Conservation (phyloP, 1,284 basidiomycete species). For the Apiotrichum sp. region DNA sequence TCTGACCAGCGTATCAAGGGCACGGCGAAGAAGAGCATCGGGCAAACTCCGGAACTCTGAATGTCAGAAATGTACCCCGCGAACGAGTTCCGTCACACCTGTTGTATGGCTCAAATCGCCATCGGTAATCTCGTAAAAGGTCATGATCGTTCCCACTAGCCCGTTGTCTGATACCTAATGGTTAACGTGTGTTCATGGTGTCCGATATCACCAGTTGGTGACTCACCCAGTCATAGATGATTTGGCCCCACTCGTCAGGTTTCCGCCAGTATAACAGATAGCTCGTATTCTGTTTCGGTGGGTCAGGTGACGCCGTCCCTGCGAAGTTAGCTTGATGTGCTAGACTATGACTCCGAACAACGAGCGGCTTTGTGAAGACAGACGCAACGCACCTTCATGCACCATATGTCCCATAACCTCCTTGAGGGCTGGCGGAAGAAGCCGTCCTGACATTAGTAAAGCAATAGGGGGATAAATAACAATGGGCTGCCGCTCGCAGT, state of each 20-base stretch:
- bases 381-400: slow-evolving; percentile 31
- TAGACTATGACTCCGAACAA: no score
- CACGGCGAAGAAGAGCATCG: slow-evolving; percentile 43
- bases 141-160: slow-evolving; percentile 52
- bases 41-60: slow-evolving; percentile 51
- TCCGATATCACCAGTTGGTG: no score
- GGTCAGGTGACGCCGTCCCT: slow-evolving; percentile 41
- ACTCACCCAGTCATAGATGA: slow-evolving; percentile 52
- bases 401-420: slow-evolving; percentile 34
- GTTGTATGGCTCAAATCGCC: slow-evolving; percentile 48
- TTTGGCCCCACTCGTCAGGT: slow-evolving; percentile 52
- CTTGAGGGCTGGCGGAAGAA: slow-evolving; percentile 29
- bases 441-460: slow-evolving; percentile 21
- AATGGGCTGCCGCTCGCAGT: not conserved
- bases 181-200: no score
- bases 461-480: not conserved
- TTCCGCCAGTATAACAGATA: slow-evolving; percentile 52
- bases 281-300: slow-evolving; percentile 38
- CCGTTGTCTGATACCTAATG: slow-evolving; percentile 50
- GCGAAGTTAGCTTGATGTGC: not conserved
- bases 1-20: slow-evolving; percentile 49
- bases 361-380: no score
- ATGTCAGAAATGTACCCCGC: not conserved
- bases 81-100: slow-evolving; percentile 23
- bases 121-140: slow-evolving; percentile 53